Evolutionary conservation across 257 asterid species (phyloP).

Genomic region (Forsythia suspensa): DNA sequence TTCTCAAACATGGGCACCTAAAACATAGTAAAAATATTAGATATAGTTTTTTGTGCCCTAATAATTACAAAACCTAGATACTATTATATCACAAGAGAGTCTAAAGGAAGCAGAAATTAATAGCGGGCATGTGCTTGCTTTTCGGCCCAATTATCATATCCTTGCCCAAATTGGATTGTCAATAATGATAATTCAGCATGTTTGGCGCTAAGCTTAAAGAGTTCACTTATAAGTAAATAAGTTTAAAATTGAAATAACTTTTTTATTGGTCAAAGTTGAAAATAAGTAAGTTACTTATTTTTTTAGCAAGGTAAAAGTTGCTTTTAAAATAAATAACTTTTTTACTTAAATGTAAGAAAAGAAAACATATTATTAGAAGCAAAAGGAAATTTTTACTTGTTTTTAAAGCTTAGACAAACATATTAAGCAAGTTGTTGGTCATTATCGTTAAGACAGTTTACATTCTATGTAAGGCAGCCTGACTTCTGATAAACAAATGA

Average conservation of each 20-base stretch:
- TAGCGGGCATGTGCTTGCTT: neutral
- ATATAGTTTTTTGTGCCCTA: neutral
- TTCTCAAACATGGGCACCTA: conserved; percentile 98
- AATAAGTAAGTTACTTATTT: neutral
- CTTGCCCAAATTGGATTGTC: neutral
- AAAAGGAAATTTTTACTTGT: neutral
- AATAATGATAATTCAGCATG: no score
- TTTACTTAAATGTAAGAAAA: neutral
- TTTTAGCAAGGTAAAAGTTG: neutral
- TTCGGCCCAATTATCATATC: neutral
- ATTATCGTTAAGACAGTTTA: neutral
- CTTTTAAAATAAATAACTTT: neutral
- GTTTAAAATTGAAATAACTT: no score
- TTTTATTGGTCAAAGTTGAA: neutral
- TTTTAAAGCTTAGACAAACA: no score
- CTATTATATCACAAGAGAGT: neutral
- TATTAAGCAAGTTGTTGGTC: neutral
- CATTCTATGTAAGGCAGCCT: neutral
- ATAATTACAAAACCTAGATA: neutral
- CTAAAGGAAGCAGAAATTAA: neutral
- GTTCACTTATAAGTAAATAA: neutral
- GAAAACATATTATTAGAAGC: neutral
- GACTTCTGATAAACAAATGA: neutral
- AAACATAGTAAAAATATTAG: neutral
- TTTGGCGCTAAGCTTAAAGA: neutral